Base-by-base conservation (phyloP, 768 basidiomycete species). In the Boletus tylopilopsis region DNA sequence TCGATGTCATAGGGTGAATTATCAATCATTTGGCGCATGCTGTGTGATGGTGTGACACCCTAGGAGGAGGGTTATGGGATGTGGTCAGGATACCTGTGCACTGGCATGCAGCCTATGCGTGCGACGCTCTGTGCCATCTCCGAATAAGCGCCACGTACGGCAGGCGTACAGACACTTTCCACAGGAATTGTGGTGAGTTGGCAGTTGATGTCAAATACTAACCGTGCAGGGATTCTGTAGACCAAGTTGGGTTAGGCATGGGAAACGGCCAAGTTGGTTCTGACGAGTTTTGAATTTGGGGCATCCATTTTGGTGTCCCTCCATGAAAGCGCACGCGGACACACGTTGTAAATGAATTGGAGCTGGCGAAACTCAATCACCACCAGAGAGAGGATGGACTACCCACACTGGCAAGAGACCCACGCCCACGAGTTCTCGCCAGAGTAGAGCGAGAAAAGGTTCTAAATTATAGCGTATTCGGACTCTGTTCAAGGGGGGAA, bases 341-440 rank as follows among this genome's bases (percentile, higher is more conserved):
- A 25, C 55, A 46, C 49, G 51, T 16, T 27, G 25, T 23, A 55
- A 47, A 41, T 53, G 48, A 63, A 60, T 60, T 54, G 53, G 39
- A 44, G 36, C 30, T 47, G 45, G 53, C 47, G 42, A 53, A 61
- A 60, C 61, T 50, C 52, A 35, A 59, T 51, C 40, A n/a, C n/a
- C n/a, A n/a, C n/a, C n/a, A 42, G 19, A 22, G 24, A 16, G 11
- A 34, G 33, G n/a, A 18, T 3, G 33, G 13, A 6, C 2, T 48
- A 54, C 57, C 39, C 57, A 58, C 56, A 47, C n/a, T n/a, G n/a
- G n/a, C n/a, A n/a, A n/a, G n/a, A n/a, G 22, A 41, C 36, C 29
- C 27, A 29, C 5, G 27, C 1, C 10, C 1, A 12, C 27, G 27
- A 29, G 10, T 29, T 12, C 29, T 13, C 12, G 13, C 29, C 11